Conservation (phyloP, 139 green algal species). For the Deuterostichococcus epilithicus region DNA sequence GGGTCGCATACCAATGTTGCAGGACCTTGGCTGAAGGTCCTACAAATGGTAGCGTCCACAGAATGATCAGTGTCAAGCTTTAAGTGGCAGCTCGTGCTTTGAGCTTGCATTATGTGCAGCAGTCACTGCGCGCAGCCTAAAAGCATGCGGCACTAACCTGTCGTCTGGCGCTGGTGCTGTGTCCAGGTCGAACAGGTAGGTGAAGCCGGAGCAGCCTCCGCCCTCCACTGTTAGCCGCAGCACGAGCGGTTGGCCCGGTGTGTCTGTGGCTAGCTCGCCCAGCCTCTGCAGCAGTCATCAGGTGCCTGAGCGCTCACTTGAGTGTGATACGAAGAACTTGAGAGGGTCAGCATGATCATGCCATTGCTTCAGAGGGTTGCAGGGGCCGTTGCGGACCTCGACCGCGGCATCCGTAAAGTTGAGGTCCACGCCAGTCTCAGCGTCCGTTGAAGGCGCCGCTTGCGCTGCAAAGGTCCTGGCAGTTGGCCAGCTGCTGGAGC, state of each 20-base stretch:
- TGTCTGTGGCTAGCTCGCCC: slow-evolving; percentile 6
- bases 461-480: neutral
- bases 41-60: neutral
- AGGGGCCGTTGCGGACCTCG: neutral
- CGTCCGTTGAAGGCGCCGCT: neutral
- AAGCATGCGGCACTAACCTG: slow-evolving; percentile 10
- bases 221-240: slow-evolving; percentile 55
- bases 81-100: neutral
- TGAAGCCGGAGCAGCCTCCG: slow-evolving; percentile 65
- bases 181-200: slow-evolving; percentile 54
- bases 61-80: neutral
- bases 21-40: slow-evolving; percentile 25
- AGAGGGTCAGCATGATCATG: too few species aligned
- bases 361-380: too few species aligned
- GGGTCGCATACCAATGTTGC: slow-evolving; percentile 50
- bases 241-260: neutral
- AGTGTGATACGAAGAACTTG: neutral
- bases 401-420: neutral
- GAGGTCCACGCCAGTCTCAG: neutral
- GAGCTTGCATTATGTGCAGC: neutral
- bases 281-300: slow-evolving; percentile 11
- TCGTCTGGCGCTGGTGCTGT: slow-evolving; percentile 1
- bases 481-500: neutral
- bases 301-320: too few species aligned
- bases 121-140: neutral